These are phyloP conservation scores for Saitozyma podzolica DNA, from an alignment of 768 basidiomycete species.

Conservation along the genomic window DNA sequence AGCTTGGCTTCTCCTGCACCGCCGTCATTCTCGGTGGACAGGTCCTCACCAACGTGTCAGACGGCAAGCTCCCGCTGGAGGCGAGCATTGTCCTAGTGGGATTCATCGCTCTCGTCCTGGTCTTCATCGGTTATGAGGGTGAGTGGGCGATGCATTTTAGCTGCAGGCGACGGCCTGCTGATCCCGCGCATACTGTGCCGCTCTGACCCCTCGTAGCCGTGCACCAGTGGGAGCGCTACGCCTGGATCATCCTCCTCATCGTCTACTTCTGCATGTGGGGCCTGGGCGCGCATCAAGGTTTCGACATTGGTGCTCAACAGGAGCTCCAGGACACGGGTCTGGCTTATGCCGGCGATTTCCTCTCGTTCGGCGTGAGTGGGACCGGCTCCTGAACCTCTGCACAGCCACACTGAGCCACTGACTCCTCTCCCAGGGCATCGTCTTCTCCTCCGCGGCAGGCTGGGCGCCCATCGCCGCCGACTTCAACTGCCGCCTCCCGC, in stretches of 20 bases:
- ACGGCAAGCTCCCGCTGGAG: constrained; percentile 57
- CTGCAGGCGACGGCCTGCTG: constrained; percentile 1
- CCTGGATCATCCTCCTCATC: constrained; percentile 58
- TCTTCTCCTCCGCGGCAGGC: constrained; percentile 59
- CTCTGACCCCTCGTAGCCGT: constrained; percentile 41
- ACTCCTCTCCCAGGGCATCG: constrained; percentile 44
- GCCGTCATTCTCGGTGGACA: constrained; percentile 63
- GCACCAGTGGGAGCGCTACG: constrained; percentile 57
- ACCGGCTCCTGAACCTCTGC: no score
- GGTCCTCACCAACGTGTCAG: constrained; percentile 56
- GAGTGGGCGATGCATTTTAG: constrained; percentile 46
- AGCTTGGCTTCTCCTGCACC: constrained; percentile 59
- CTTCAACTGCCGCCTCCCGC: constrained; percentile 60
- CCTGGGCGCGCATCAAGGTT: constrained; percentile 58
- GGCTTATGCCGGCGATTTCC: constrained; percentile 57
- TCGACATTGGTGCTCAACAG: constrained; percentile 57
- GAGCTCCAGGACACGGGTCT: constrained; percentile 56
- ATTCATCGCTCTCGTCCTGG: constrained; percentile 28
- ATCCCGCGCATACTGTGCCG: no score
- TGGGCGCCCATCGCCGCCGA: constrained; percentile 63
- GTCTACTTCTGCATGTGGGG: constrained; percentile 61
- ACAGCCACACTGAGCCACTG: no score
- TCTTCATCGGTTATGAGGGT: constrained; percentile 34
- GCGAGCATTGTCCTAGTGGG: constrained; percentile 58
- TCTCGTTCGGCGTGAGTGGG: constrained; percentile 57